Percentiles rank a stretch among this genome's conserved stretches.
Conservation (phyloP, 345 rosid species). For the Populus euphratica region DNA sequence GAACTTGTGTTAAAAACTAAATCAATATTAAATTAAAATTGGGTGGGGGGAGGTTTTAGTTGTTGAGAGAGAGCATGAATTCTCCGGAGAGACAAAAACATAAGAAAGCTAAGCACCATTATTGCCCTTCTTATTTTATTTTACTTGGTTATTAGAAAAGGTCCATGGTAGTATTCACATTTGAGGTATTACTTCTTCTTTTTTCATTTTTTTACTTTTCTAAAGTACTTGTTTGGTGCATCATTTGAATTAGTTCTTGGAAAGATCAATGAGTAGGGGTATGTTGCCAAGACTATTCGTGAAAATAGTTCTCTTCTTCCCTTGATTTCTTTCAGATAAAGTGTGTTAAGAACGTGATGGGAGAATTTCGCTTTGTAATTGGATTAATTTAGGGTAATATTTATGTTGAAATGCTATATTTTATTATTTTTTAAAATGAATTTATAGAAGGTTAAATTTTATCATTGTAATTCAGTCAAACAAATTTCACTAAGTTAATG, state of each 20-base stretch:
- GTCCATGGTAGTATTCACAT: background rate
- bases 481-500: too few species aligned
- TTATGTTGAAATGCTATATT: too few species aligned
- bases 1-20: background rate
- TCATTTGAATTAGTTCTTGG: background rate
- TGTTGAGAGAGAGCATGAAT: conserved; percentile 12
- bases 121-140: too few species aligned
- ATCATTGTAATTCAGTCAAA: too few species aligned
- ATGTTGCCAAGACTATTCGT: background rate
- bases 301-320: background rate
- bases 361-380: background rate
- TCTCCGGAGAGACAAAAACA: conserved; percentile 14
- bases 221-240: background rate
- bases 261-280: background rate
- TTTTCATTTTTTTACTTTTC: background rate
- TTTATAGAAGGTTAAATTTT: too few species aligned
- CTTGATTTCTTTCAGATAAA: background rate
- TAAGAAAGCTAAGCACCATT: conserved; percentile 27
- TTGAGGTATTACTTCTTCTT: background rate
- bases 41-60: background rate
- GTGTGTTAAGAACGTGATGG: background rate
- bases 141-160: background rate
- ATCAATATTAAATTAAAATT: background rate
- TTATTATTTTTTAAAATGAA: too few species aligned
- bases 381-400: too few species aligned